These are phyloP conservation scores for Sesbania bispinosa DNA, from an alignment of 306 rosid genomes.

Conservation along the genomic window DNA sequence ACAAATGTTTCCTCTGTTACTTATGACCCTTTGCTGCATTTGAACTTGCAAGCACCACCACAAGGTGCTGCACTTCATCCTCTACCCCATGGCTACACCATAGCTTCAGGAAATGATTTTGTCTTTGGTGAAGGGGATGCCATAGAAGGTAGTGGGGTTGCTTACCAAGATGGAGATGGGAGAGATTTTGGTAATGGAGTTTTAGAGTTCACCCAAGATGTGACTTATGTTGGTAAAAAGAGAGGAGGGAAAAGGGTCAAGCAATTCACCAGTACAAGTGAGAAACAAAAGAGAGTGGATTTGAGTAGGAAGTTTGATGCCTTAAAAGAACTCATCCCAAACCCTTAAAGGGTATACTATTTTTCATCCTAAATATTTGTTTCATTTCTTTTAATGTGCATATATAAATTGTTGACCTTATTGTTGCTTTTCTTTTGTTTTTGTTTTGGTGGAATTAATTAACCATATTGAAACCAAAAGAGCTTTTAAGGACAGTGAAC, in stretches of 20 bases:
- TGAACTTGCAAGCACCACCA: constrained; percentile 56
- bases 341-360: constrained; percentile 52
- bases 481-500: constrained; percentile 59
- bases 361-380: background rate
- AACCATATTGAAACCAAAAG: constrained; percentile 12
- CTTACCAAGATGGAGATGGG: constrained; percentile 43
- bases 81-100: constrained; percentile 36
- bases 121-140: constrained; percentile 38
- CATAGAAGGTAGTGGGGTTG: too few relatives aligned
- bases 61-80: constrained; percentile 41
- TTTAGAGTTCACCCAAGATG: constrained; percentile 41
- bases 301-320: constrained; percentile 43
- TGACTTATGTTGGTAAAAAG: constrained; percentile 37
- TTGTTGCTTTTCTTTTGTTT: background rate
- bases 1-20: constrained; percentile 27
- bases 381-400: too few relatives aligned
- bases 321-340: constrained; percentile 55
- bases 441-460: background rate
- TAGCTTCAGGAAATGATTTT: constrained; percentile 37
- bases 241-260: constrained; percentile 48
- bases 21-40: constrained; percentile 55
- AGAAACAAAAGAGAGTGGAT: constrained; percentile 60
- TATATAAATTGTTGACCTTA: background rate
- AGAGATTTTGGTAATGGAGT: constrained; percentile 51
- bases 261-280: constrained; percentile 37